These are phyloP conservation scores for Rubroshorea leprosula DNA, from an alignment of 345 rosid genomes.

Conservation along the genomic window DNA sequence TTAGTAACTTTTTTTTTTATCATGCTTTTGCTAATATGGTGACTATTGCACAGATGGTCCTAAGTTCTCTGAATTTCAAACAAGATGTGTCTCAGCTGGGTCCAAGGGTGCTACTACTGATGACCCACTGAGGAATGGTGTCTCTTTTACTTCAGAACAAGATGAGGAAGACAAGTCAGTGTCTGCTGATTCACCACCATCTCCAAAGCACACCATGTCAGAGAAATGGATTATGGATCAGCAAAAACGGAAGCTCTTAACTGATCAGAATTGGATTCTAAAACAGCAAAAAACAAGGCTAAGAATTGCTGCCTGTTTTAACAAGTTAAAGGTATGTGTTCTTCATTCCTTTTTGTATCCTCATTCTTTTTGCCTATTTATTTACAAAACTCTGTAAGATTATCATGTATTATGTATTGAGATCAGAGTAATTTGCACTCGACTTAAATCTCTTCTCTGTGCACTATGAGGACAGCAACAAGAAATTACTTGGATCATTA, in stretches of 20 bases:
- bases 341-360: not conserved
- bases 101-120: slow-evolving; percentile 17
- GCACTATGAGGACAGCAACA: no score
- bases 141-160: slow-evolving; percentile 35
- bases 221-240: slow-evolving; percentile 80
- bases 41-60: slow-evolving; percentile 14
- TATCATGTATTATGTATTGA: no score
- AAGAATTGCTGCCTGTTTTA: slow-evolving; percentile 50
- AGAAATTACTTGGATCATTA: no score
- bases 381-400: not conserved
- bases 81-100: slow-evolving; percentile 13
- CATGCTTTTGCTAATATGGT: slow-evolving; percentile 9
- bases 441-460: no score
- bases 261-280: slow-evolving; percentile 52
- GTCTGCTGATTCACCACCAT: slow-evolving; percentile 30
- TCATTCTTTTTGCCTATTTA: not conserved
- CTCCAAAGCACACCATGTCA: slow-evolving; percentile 70
- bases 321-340: slow-evolving; percentile 61
- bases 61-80: slow-evolving; percentile 20
- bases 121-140: slow-evolving; percentile 20
- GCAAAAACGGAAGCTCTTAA: slow-evolving; percentile 47
- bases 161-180: slow-evolving; percentile 48
- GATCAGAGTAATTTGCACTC: no score
- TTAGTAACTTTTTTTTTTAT: not conserved
- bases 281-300: slow-evolving; percentile 64